phyloP scores from a whole-genome alignment of 176 grass and related monocot genomes.

The Calamus simplicifolius region DNA sequence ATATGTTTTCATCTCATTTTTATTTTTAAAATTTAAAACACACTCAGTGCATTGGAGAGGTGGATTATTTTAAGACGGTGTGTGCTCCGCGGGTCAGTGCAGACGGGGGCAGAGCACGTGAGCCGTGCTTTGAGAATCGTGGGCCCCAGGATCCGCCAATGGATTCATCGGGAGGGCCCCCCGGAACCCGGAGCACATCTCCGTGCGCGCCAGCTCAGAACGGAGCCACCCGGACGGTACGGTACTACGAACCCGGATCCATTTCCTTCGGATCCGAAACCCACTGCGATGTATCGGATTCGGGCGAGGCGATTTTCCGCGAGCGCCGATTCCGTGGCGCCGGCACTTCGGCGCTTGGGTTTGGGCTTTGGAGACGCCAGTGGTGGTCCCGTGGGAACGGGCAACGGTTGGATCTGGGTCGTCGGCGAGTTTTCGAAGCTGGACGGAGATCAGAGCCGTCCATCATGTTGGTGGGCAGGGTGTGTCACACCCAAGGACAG shows the following conservation, averaged over 20 bases:
- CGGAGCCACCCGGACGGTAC: neutral
- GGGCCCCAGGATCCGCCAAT: neutral
- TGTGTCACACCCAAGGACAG: too few species aligned
- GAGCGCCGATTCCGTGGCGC: neutral
- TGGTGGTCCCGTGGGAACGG: too few species aligned
- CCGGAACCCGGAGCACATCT: neutral
- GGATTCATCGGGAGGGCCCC: neutral
- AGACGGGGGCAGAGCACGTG: neutral
- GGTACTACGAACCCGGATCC: neutral
- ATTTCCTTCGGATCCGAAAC: neutral
- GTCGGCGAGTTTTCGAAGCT: too few species aligned
- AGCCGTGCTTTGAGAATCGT: too few species aligned
- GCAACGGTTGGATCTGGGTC: too few species aligned
- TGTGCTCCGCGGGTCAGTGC: neutral
- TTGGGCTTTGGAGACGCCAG: neutral
- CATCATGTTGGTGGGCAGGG: too few species aligned
- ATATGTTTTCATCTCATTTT: too few species aligned
- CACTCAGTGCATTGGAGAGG: too few species aligned
- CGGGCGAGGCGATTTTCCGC: too few species aligned
- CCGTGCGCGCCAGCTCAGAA: slow-evolving; percentile 1
- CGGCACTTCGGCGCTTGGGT: neutral
- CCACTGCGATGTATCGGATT: neutral
- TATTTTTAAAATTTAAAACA: too few species aligned
- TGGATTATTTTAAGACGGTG: neutral
- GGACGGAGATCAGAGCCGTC: too few species aligned